Conservation (phyloP, 2,329 filamentous ascomycete genomes). For the Myriosclerotinia duriaeana region DNA sequence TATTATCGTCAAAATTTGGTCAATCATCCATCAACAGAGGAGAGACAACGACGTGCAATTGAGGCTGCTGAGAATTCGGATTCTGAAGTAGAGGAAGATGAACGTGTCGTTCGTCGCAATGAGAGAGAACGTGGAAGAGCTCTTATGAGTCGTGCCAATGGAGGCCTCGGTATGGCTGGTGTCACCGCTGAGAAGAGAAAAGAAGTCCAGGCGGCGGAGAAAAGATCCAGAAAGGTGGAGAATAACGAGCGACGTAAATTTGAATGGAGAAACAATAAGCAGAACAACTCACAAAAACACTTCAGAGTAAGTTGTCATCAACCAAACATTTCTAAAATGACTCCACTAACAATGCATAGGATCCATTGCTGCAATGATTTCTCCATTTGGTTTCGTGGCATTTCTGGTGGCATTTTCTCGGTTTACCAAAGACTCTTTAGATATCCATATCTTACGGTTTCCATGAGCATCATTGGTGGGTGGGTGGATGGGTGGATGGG, state of each 20-base stretch:
- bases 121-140: conserved; percentile 51
- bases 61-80: conserved; percentile 52
- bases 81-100: conserved; percentile 46
- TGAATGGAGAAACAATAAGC: conserved; percentile 70
- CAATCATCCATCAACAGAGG: conserved; percentile 75
- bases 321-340: conserved; percentile 6
- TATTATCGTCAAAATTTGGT: conserved; percentile 94
- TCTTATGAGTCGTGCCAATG: conserved; percentile 66
- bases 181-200: conserved; percentile 74
- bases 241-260: conserved; percentile 61
- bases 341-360: conserved; percentile 35
- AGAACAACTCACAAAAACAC: conserved; percentile 66
- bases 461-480: conserved; percentile 19
- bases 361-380: conserved; percentile 41
- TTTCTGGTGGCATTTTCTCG: conserved; percentile 23
- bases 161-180: conserved; percentile 73
- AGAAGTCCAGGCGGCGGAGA: conserved; percentile 64
- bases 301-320: conserved; percentile 54
- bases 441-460: conserved; percentile 17
- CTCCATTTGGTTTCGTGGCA: conserved; percentile 12
- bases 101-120: conserved; percentile 43
- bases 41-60: conserved; percentile 68
- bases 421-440: conserved; percentile 13
- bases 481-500: neutral
- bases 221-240: conserved; percentile 65